A percentile compares a stretch with the other conserved stretches of the same genome.
These are phyloP conservation scores for Aurinia saxatilis DNA, from an alignment of 345 rosid genomes.

Conservation along the genomic window DNA sequence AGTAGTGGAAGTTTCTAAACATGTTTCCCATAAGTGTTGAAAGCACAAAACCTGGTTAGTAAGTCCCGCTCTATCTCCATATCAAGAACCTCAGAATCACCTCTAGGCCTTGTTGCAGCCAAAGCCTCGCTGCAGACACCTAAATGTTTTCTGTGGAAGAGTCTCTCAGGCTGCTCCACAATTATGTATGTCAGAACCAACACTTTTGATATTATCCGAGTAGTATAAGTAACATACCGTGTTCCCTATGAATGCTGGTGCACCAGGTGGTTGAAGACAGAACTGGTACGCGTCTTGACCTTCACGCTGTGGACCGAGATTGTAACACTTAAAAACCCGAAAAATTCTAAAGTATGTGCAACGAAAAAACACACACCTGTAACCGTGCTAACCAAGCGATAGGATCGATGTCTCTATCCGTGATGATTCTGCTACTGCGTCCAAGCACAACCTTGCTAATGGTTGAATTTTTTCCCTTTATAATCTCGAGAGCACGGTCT, in stretches of 20 bases:
- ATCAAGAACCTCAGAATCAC: constrained; percentile 52
- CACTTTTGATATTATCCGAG: no score
- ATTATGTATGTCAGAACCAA: constrained; percentile 38
- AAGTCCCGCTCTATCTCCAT: constrained; percentile 69
- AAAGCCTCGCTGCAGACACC: constrained; percentile 72
- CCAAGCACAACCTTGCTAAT: constrained; percentile 87
- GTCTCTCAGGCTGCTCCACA: constrained; percentile 91
- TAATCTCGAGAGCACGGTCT: constrained; percentile 54
- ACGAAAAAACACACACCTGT: constrained; percentile 41
- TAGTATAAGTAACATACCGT: constrained; percentile 40
- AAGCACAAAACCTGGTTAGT: constrained; percentile 53
- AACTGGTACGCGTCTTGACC: constrained; percentile 85
- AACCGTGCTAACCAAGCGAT: constrained; percentile 70
- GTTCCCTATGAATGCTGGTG: constrained; percentile 90
- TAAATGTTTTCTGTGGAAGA: constrained; percentile 67
- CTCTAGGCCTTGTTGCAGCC: constrained; percentile 91
- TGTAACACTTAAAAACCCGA: not conserved
- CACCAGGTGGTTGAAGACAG: constrained; percentile 80
- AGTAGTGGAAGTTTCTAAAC: constrained; percentile 2
- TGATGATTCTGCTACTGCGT: constrained; percentile 66
- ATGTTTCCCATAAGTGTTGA: not conserved
- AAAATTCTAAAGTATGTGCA: not conserved
- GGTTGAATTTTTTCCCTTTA: constrained; percentile 41
- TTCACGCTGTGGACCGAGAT: constrained; percentile 41
- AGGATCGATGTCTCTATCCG: constrained; percentile 67